Evolutionary conservation across 371 early-diverging fungal genomes (phyloP), one percentile per base, ranked within the genome.

Genomic region (Rhizopus delemar): DNA sequence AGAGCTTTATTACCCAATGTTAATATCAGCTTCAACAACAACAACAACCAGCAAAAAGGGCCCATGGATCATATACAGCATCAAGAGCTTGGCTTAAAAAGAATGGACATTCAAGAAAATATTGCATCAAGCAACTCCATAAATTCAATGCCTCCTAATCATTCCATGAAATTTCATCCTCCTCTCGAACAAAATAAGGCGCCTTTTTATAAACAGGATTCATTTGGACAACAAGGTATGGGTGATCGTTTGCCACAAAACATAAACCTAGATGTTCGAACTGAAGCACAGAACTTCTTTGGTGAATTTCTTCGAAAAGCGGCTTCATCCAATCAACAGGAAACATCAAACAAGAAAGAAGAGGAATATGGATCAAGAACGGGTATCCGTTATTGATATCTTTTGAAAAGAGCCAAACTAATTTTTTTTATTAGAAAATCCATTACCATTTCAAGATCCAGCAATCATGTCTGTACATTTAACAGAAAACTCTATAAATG

Each of bases 281-380:
- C 74, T 7, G 81, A 83, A 50, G 83, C 86, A 4, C 89, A 90
- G 45, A 70, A 77, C 46, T 87, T 89, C 59, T 80, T 90, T 66
- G 86, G 84, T 8, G 86, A 88, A 15, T 87, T 87, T 53, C 66
- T 89, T 59, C 82, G 87, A 41, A 88, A 88, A 15, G 90, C 90
- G 4, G 76, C 90, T 48, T 76, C 77, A 55, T 55, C 75, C 59
- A 41, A 65, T 22, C 22, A 22, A 49, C 48, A 62, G 54, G 70
- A 55, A 8, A 55, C 45, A 41, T 56, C 64, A 51, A 54, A 57
- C 29, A 70, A 62, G 52, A 48, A 49, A 39, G 53, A 57, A 8
- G 57, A 59, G 39, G 29, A 43, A 38, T 35, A 15, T 51, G 15
- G 22, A 11, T 35, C 55, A 43, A 55, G 43, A 33, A 51, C 57